Evolutionary conservation across 495 filamentous ascomycete species (phyloP).

Genomic region (Aspergillus kassunensis): DNA sequence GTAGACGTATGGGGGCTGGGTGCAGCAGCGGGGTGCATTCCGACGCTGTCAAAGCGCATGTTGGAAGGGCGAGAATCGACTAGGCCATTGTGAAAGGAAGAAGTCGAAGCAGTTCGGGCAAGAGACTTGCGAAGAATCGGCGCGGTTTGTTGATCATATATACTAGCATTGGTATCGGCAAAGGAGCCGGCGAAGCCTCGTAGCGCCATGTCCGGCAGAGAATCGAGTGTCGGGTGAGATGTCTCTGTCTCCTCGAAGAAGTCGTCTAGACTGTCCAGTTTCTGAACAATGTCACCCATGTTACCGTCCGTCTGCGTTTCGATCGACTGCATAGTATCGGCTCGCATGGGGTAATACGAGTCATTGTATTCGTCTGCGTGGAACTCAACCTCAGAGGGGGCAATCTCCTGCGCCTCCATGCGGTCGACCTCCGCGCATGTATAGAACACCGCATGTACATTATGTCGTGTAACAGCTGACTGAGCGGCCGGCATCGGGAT

Average conservation of each 20-base stretch:
- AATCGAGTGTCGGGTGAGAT: conserved; percentile 42
- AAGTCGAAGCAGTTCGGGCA: conserved; percentile 61
- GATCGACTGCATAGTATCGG: conserved; percentile 89
- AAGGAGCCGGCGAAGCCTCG: conserved; percentile 60
- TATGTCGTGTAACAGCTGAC: conserved; percentile 75
- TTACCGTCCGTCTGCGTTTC: conserved; percentile 73
- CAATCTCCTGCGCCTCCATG: conserved; percentile 52
- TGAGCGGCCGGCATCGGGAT: conserved; percentile 90
- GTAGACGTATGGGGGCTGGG: conserved; percentile 21
- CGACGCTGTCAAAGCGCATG: conserved; percentile 54
- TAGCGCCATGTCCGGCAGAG: conserved; percentile 49
- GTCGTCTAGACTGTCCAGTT: conserved; percentile 89
- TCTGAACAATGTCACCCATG: conserved; percentile 80
- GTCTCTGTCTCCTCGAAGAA: conserved; percentile 76
- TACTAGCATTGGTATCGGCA: conserved; percentile 72
- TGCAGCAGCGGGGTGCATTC: conserved; percentile 51
- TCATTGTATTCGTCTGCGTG: conserved; percentile 82
- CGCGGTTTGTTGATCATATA: conserved; percentile 91
- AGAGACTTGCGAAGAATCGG: conserved; percentile 86
- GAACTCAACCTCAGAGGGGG: conserved; percentile 87
- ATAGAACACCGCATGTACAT: conserved; percentile 96
- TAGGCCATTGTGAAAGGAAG: conserved; percentile 87
- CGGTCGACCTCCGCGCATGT: conserved; percentile 69
- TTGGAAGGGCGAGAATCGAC: conserved; percentile 62
- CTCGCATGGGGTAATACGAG: conserved; percentile 72